Evolutionary conservation across 768 basidiomycete species (phyloP).

Genomic region (Mycena leptocephala): DNA sequence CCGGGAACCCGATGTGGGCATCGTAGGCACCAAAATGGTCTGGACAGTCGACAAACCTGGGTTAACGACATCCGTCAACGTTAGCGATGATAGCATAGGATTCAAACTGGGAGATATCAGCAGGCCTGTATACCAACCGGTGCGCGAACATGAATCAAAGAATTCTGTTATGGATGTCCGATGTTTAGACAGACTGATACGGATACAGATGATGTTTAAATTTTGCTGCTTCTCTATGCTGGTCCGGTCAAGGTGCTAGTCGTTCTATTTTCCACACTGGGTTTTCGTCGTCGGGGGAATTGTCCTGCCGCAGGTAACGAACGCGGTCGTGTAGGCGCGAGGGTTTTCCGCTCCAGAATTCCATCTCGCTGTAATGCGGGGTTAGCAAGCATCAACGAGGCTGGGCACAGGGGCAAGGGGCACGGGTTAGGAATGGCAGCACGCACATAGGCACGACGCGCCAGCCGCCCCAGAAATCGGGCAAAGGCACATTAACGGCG

Average conservation of each 20-base stretch:
- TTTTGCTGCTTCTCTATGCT: neutral
- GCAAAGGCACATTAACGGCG: constrained; percentile 74
- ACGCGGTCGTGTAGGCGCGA: constrained; percentile 94
- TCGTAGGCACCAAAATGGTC: no score
- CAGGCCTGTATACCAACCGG: no score
- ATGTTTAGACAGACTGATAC: neutral
- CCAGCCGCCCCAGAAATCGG: constrained; percentile 98
- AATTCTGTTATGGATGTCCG: neutral
- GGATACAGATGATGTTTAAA: neutral
- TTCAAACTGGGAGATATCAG: no score
- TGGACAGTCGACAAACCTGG: no score
- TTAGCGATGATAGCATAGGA: no score
- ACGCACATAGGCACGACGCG: constrained; percentile 91
- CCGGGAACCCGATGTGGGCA: no score
- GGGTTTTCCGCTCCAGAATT: constrained; percentile 98
- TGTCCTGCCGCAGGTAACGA: constrained; percentile 69
- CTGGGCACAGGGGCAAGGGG: neutral
- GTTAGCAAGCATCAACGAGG: neutral
- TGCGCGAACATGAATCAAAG: no score
- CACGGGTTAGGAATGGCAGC: neutral
- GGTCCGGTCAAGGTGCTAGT: constrained; percentile 67
- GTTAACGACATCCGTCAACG: no score
- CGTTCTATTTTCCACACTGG: constrained; percentile 86
- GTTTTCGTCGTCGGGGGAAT: constrained; percentile 52
- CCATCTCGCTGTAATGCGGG: constrained; percentile 79